These are phyloP conservation scores for Tolypocladium sp. DNA, from an alignment of 2,329 filamentous ascomycete species.

Conservation along the genomic window DNA sequence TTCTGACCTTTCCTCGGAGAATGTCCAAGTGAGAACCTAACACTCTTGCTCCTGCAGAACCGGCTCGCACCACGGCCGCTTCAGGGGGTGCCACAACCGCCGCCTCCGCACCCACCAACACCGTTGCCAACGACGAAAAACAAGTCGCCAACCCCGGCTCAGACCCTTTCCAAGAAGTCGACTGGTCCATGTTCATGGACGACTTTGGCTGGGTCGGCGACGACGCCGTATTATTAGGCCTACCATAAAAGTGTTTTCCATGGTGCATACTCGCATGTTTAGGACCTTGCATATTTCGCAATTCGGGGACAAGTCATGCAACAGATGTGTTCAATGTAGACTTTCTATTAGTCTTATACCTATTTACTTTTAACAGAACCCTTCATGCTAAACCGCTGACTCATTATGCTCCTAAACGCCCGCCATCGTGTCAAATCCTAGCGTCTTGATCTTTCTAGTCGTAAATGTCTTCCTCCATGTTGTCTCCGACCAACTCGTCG, in stretches of 20 bases:
- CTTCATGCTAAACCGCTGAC: background rate
- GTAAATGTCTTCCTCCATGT: conserved; percentile 51
- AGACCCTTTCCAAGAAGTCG: conserved; percentile 33
- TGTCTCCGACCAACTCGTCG: conserved; percentile 55
- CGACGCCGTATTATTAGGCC: conserved; percentile 19
- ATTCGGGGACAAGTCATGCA: background rate
- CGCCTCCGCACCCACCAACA: background rate
- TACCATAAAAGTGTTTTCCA: conserved; percentile 9
- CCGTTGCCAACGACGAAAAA: conserved; percentile 6
- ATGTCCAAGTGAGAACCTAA: background rate
- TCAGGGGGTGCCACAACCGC: background rate
- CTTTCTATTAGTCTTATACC: background rate
- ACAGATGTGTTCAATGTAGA: background rate
- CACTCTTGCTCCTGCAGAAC: background rate
- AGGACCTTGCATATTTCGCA: background rate
- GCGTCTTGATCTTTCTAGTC: conserved; percentile 18
- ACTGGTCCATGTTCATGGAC: conserved; percentile 41
- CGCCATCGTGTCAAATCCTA: background rate
- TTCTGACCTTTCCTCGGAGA: background rate
- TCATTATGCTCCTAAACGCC: background rate
- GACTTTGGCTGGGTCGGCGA: conserved; percentile 36
- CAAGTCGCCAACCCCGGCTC: conserved; percentile 12
- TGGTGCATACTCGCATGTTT: background rate
- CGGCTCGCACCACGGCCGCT: background rate
- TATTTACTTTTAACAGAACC: background rate